Base-by-base conservation (phyloP, 371 early-diverging fungal genomes). In the Mycotypha africana region DNA sequence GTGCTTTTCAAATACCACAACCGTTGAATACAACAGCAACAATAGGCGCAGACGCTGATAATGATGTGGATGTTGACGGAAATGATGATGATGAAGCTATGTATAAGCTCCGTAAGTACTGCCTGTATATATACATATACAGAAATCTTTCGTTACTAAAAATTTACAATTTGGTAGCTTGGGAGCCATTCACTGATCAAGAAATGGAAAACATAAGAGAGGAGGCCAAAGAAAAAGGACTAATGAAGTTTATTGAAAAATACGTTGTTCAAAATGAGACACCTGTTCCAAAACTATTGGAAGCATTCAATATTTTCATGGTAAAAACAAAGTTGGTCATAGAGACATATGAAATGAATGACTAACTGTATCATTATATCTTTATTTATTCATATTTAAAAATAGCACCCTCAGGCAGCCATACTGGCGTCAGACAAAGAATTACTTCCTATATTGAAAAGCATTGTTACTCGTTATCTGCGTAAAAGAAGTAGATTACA, bases 401-500 rank as follows among this genome's bases (percentile, higher is more conserved):
- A 20, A 10, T 37, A 72, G 74, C 69, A 67, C 49, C 57, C 70
- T 22, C 61, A 51, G 36, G 65, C 67, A 8, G 60, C 59, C 7
- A 34, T 56, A n/a, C 25, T 64, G 26, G 62, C 66, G 3, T 49
- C 61, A 1, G 67, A 69, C 23, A 30, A 58, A 7, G 74, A 77
- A n/a, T 54, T 79, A 2, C 56, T 83, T 24, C 65, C 79, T 7
- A 53, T 82, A 4, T 56, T 89, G 17, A 62, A 58, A 15, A 58
- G 55, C 12, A 70, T 74, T 21, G 45, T 89, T 10, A 60, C 61
- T 15, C 73, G 77, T 3, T 70, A 70, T 49, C 59, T 81, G 35
- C 77, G 81, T 25, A 75, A 78, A 26, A 69, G 89, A 16, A 65
- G 52, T n/a, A 71, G 79, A 42, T 44, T 84, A 4, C 62, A 68